Evolutionary conservation across 371 early-diverging fungal genomes (phyloP).

Genomic region (Funneliformis caledonium): DNA sequence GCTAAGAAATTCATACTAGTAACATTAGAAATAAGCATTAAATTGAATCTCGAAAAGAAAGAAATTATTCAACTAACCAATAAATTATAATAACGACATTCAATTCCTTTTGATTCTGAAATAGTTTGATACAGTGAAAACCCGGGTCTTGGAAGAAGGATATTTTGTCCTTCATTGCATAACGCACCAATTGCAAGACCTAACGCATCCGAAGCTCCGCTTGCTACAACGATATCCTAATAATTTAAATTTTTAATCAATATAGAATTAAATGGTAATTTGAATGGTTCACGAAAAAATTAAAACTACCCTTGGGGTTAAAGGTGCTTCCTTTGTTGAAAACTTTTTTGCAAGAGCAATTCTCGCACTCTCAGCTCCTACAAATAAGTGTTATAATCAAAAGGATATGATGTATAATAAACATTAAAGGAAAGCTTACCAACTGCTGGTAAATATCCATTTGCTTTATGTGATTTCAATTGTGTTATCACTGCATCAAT

Average conservation of each 20-base stretch:
- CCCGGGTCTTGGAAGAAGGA: slow-evolving; percentile 87
- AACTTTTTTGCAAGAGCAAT: slow-evolving; percentile 78
- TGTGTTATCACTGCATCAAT: slow-evolving; percentile 74
- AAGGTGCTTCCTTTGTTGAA: slow-evolving; percentile 68
- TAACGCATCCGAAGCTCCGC: slow-evolving; percentile 87
- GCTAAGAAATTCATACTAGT: slow-evolving; percentile 47
- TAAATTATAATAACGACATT: slow-evolving; percentile 78
- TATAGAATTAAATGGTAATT: not conserved
- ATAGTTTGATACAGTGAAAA: slow-evolving; percentile 89
- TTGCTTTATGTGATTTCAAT: slow-evolving; percentile 59
- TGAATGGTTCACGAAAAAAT: not conserved
- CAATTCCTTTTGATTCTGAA: slow-evolving; percentile 79
- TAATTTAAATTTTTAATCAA: slow-evolving; percentile 6
- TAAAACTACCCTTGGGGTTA: slow-evolving; percentile 57
- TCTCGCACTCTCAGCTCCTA: slow-evolving; percentile 70
- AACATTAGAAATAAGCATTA: not conserved
- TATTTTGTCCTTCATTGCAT: slow-evolving; percentile 82
- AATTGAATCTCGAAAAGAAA: not conserved
- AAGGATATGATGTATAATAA: not conserved
- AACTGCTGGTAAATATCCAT: slow-evolving; percentile 88
- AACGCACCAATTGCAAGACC: slow-evolving; percentile 78
- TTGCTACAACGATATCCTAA: slow-evolving; percentile 83
- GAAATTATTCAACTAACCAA: slow-evolving; percentile 51
- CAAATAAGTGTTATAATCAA: not conserved
- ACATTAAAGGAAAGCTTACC: slow-evolving; percentile 57